Percentiles rank a stretch among this genome's conserved stretches.
Evolutionary conservation across 306 rosid genomes (phyloP).

Genomic region (Canavalia gladiata): DNA sequence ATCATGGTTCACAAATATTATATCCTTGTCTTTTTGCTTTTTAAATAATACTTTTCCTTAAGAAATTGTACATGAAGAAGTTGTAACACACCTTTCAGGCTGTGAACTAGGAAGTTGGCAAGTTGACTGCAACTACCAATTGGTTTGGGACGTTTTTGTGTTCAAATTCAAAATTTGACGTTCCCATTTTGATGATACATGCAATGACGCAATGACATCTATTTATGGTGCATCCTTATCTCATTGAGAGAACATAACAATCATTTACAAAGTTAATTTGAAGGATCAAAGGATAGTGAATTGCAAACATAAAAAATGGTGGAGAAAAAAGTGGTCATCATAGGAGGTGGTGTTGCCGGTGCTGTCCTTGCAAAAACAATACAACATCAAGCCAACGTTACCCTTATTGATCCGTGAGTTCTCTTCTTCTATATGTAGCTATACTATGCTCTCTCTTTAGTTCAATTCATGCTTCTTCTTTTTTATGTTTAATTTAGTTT

Average conservation of each 20-base stretch:
- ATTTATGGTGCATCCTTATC: conserved; percentile 44
- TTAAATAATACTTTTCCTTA: conserved; percentile 27
- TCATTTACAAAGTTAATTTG: conserved; percentile 14
- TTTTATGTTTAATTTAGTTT: conserved; percentile 16
- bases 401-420: conserved; percentile 80
- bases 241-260: conserved; percentile 16
- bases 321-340: conserved; percentile 70
- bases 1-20: conserved; percentile 22
- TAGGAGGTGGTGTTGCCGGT: conserved; percentile 95
- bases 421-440: conserved; percentile 13
- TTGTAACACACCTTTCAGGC: conserved; percentile 7
- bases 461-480: neutral
- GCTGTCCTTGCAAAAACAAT: conserved; percentile 68
- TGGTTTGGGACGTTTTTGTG: conserved; percentile 5
- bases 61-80: conserved; percentile 4
- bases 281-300: neutral
- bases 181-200: conserved; percentile 42
- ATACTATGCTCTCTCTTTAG: neutral
- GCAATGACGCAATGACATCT: conserved; percentile 53
- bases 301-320: conserved; percentile 45
- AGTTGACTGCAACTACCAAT: conserved; percentile 45
- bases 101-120: conserved; percentile 2
- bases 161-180: conserved; percentile 40
- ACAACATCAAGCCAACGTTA: conserved; percentile 66
- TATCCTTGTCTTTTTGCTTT: neutral